phyloP scores from a whole-genome alignment of 345 rosid species.

The Linum tenue region DNA sequence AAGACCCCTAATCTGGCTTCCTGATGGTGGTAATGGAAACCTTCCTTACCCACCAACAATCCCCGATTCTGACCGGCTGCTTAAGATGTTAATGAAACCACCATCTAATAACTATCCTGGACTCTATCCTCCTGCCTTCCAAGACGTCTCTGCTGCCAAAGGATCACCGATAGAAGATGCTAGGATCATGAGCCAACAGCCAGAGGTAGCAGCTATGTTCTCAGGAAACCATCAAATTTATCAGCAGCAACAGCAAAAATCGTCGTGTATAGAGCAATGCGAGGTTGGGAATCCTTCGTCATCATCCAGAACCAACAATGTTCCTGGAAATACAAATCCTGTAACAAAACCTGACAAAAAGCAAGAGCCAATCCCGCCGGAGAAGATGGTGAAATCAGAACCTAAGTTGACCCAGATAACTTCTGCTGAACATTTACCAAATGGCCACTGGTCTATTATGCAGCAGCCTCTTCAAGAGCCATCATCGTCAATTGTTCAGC shows the following conservation, averaged over 20 bases:
- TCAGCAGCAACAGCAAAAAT: slow-evolving; percentile 13
- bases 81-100: slow-evolving; percentile 72
- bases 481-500: slow-evolving; percentile 13
- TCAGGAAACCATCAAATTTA: slow-evolving; percentile 24
- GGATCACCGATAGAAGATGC: slow-evolving; percentile 33
- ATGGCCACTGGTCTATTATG: slow-evolving; percentile 26
- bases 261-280: slow-evolving; percentile 18
- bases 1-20: slow-evolving; percentile 49
- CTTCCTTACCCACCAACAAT: slow-evolving; percentile 45
- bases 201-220: slow-evolving; percentile 17
- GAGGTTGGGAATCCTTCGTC: slow-evolving; percentile 24
- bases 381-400: slow-evolving; percentile 31
- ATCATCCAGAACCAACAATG: slow-evolving; percentile 28
- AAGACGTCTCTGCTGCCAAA: slow-evolving; percentile 24
- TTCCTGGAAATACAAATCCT: slow-evolving; percentile 26
- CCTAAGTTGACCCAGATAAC: slow-evolving; percentile 31
- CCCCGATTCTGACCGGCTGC: slow-evolving; percentile 49
- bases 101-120: slow-evolving; percentile 33
- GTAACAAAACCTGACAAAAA: slow-evolving; percentile 25
- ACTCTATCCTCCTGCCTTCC: slow-evolving; percentile 24
- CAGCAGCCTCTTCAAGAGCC: slow-evolving; percentile 36
- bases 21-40: slow-evolving; percentile 44
- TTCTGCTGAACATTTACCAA: slow-evolving; percentile 33
- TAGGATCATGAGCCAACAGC: slow-evolving; percentile 34
- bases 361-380: slow-evolving; percentile 19